Base-by-base conservation (phyloP, 768 basidiomycete species). In the Hydnomerulius pinastri region DNA sequence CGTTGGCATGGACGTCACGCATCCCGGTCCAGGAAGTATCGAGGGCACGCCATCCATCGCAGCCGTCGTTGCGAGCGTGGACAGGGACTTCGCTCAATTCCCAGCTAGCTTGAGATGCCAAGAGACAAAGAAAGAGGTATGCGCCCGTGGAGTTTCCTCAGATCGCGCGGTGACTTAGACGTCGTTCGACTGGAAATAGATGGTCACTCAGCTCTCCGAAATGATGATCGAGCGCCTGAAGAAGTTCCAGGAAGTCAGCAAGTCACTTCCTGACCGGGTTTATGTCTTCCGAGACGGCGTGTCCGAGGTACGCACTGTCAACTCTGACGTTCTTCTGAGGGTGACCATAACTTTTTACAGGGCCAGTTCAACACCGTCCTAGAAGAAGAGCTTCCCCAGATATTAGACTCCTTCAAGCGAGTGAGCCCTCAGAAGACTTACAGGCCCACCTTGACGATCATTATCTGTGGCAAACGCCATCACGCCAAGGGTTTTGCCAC, bases 1-100 rank as follows among this genome's bases (percentile, higher is more conserved):
- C 61, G 83, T 93, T 3, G 91, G 91, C 0, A 88, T 90, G 55
- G 90, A 92, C 60, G 88, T 90, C 0, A 92, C 88, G 0, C 90
- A 92, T 55, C 87, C 90, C 4, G 79, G 86, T 2, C 85, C 86
- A 1, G 77, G 70, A 6, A 87, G 86, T 55, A 64, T 73, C 43
- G 75, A 76, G 3, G 91, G 90, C 3, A 85, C 89, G 1, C 91
- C 91, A 3, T 90, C 88, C 0, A 86, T 93, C 37, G 88, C 87
- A 0, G 90, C 89, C 0, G 85, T 92, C 9, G 91, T 92, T 2
- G 90, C 86, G 0, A 92, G 82, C 50, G 72, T 82, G 1, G 89
- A 92, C 59, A 70, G 73, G 21, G 67, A 73, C 2, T 91, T 89
- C 56, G 85, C 82, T 0, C 88, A 91, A 53, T 92, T 84, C 67